phyloP scores from a whole-genome alignment of 2,329 filamentous ascomycete species.

The Calonectria henricotiae region DNA sequence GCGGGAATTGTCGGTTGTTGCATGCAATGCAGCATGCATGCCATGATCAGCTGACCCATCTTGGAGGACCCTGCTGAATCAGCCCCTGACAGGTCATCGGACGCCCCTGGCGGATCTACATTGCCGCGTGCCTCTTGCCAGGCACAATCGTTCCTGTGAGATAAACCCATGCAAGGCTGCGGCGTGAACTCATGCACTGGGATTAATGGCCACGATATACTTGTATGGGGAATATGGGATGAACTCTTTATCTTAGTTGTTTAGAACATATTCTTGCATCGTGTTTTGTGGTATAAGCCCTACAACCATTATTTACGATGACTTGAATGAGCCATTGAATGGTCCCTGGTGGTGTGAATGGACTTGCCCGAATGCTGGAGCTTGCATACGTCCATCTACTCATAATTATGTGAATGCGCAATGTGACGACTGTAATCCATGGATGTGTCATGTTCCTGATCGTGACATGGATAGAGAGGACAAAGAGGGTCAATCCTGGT shows the following conservation, averaged over 20 bases:
- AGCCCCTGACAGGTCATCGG: slow-evolving; percentile 11
- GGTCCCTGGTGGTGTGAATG: too few species aligned
- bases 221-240: slow-evolving; percentile 11
- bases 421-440: too few species aligned
- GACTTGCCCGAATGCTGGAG: too few species aligned
- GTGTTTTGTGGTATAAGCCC: neutral
- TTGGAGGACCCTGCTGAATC: neutral
- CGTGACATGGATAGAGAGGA: neutral
- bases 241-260: slow-evolving; percentile 4
- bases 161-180: slow-evolving; percentile 9
- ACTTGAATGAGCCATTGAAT: neutral
- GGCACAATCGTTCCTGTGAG: slow-evolving; percentile 17
- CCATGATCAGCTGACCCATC: slow-evolving; percentile 20
- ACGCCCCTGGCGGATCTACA: slow-evolving; percentile 13
- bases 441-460: neutral
- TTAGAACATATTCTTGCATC: neutral
- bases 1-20: slow-evolving; percentile 22
- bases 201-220: slow-evolving; percentile 3
- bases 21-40: slow-evolving; percentile 19
- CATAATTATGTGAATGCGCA: too few species aligned
- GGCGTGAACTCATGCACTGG: slow-evolving; percentile 5
- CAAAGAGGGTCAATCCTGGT: slow-evolving; percentile 1
- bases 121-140: slow-evolving; percentile 1
- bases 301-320: neutral
- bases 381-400: too few species aligned